Evolutionary conservation across 345 rosid species (phyloP).

Genomic region (Lepidium sativum): DNA sequence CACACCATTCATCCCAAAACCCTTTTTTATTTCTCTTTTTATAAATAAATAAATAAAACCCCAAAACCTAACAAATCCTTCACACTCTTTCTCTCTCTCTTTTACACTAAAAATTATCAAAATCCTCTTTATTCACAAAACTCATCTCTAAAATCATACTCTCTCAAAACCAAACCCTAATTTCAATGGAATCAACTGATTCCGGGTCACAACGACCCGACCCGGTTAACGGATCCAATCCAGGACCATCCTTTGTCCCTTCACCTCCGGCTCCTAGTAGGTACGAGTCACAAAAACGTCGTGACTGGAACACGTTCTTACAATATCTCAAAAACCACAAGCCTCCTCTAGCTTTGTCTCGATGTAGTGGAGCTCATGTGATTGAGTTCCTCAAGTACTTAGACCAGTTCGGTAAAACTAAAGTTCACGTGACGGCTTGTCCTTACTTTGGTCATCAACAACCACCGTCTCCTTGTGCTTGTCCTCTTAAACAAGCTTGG

Average conservation of each 20-base stretch:
- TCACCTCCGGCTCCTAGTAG: constrained; percentile 38
- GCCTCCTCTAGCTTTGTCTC: constrained; percentile 47
- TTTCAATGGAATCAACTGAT: constrained; percentile 31
- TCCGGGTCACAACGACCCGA: constrained; percentile 20
- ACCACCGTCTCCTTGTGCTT: constrained; percentile 57
- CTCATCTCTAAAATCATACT: background rate
- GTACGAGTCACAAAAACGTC: constrained; percentile 60
- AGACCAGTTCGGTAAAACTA: constrained; percentile 69
- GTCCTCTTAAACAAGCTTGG: constrained; percentile 71
- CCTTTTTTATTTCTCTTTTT: background rate
- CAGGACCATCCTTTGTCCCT: constrained; percentile 15
- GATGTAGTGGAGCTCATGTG: constrained; percentile 69
- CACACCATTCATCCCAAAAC: constrained; percentile 12
- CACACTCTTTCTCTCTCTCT: constrained; percentile 21
- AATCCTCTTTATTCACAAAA: background rate
- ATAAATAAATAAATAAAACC: constrained; percentile 15
- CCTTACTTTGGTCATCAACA: constrained; percentile 54
- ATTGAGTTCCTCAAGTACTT: constrained; percentile 62
- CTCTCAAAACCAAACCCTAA: constrained; percentile 23
- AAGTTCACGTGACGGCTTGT: constrained; percentile 50
- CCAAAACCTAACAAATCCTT: constrained; percentile 19
- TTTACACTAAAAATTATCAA: background rate
- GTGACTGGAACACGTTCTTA: constrained; percentile 73
- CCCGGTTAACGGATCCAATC: constrained; percentile 8
- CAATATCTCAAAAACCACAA: constrained; percentile 63